These are phyloP conservation scores for Gonapodya sp. DNA, from an alignment of 192 early-diverging fungal species.

Conservation along the genomic window DNA sequence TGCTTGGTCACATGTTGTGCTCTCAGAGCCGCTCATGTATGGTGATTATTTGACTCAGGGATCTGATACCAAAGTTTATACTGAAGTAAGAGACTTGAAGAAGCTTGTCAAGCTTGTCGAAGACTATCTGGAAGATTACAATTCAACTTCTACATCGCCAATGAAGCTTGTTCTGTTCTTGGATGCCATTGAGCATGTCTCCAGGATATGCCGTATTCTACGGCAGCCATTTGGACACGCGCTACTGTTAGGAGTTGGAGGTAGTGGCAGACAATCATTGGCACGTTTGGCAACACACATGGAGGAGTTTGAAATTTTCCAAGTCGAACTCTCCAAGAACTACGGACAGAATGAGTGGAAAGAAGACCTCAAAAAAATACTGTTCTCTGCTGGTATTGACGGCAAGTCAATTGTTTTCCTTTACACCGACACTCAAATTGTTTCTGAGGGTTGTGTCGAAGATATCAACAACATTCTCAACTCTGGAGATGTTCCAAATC, in stretches of 20 bases:
- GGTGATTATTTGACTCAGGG: constrained; percentile 40
- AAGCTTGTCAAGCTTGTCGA: constrained; percentile 42
- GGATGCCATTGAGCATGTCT: constrained; percentile 50
- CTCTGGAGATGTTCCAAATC: constrained; percentile 49
- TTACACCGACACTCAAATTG: constrained; percentile 53
- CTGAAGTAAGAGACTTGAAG: constrained; percentile 37
- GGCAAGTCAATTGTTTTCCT: constrained; percentile 44
- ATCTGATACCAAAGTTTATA: constrained; percentile 32
- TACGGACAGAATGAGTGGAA: constrained; percentile 45
- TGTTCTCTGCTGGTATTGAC: constrained; percentile 36
- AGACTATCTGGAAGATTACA: constrained; percentile 37
- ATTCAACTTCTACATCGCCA: constrained; percentile 44
- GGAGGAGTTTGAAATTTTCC: constrained; percentile 45
- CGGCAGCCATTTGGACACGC: constrained; percentile 47
- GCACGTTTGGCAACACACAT: constrained; percentile 49
- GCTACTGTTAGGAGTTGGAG: constrained; percentile 47
- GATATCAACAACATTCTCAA: constrained; percentile 55
- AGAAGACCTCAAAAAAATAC: constrained; percentile 48
- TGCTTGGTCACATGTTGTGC: constrained; percentile 32
- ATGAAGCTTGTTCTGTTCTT: constrained; percentile 53
- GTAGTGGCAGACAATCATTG: constrained; percentile 45
- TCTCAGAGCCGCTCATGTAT: constrained; percentile 45
- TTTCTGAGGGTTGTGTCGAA: constrained; percentile 47
- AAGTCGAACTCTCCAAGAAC: constrained; percentile 48
- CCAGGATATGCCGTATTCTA: constrained; percentile 42